phyloP scores from a whole-genome alignment of 495 filamentous ascomycete genomes.

The Xylaria grammica region DNA sequence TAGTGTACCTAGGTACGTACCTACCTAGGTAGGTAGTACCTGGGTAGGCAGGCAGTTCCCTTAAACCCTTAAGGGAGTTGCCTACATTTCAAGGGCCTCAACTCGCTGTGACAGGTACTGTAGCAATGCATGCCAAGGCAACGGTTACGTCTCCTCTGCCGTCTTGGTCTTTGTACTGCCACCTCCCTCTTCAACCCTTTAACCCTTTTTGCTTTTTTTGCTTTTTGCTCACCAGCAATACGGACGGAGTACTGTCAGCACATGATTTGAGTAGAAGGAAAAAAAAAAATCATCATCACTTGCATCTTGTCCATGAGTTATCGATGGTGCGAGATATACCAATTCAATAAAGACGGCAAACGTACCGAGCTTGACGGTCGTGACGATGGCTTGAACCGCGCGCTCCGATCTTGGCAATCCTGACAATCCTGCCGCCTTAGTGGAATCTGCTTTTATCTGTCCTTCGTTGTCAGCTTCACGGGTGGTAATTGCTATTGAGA shows the following conservation, averaged over 20 bases:
- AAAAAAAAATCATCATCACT: no score
- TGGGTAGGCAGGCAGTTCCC: neutral
- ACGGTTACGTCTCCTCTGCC: neutral
- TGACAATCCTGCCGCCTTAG: slow-evolving; percentile 3
- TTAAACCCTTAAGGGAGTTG: no score
- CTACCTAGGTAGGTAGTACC: neutral
- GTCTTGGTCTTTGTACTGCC: neutral
- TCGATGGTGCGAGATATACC: slow-evolving; percentile 9
- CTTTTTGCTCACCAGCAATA: neutral
- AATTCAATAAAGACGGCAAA: neutral
- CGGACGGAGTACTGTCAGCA: neutral
- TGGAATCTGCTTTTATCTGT: neutral
- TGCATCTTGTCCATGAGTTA: neutral
- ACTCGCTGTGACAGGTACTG: neutral
- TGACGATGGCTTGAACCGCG: slow-evolving; percentile 13
- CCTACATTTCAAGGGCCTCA: no score
- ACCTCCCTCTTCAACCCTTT: slow-evolving; percentile 5
- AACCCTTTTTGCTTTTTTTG: neutral
- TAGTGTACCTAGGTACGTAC: neutral
- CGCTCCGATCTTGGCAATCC: slow-evolving; percentile 4
- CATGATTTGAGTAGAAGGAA: neutral
- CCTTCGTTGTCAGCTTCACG: neutral
- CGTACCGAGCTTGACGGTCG: neutral
- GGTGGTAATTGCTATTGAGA: neutral
- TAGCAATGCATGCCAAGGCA: slow-evolving; percentile 4